Percentiles rank a stretch among this genome's conserved stretches.
Evolutionary conservation across 2,329 filamentous ascomycete species (phyloP).

Genomic region (Colletotrichum somersetense): DNA sequence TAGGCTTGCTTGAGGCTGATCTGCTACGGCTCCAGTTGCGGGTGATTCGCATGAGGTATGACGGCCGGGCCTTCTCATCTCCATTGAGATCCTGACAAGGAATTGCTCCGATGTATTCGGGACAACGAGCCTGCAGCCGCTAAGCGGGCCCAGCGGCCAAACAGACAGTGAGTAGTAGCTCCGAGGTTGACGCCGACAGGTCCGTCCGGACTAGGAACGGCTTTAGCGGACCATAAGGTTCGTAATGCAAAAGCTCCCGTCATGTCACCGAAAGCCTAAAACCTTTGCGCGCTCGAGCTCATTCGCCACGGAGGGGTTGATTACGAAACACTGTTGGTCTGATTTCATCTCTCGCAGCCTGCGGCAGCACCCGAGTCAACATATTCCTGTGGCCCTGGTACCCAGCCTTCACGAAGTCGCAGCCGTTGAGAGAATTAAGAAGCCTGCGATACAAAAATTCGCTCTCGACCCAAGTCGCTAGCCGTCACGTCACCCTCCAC

Average conservation of each 20-base stretch:
- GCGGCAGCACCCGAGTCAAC: conserved; percentile 13
- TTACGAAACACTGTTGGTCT: conserved; percentile 5
- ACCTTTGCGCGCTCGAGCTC: background rate
- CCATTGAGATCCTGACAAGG: background rate
- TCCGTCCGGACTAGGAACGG: conserved; percentile 26
- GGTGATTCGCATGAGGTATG: conserved; percentile 15
- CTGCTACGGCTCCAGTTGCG: conserved; percentile 29
- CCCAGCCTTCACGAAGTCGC: background rate
- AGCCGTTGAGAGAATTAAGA: background rate
- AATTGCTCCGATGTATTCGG: background rate
- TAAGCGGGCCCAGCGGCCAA: conserved; percentile 2
- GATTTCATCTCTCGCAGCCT: conserved; percentile 1
- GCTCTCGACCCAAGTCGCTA: conserved; percentile 20
- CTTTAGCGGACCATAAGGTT: conserved; percentile 26
- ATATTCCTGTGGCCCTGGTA: background rate
- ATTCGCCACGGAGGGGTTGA: conserved; percentile 32
- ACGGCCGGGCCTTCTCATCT: background rate
- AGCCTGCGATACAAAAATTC: background rate
- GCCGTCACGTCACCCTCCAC: conserved; percentile 6
- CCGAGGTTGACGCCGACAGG: conserved; percentile 21
- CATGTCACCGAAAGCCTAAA: conserved; percentile 26
- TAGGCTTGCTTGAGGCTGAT: conserved; percentile 9
- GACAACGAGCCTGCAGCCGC: background rate
- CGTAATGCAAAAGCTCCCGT: background rate
- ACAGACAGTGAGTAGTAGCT: conserved; percentile 3